A percentile compares a stretch with the other conserved stretches of the same genome.
Conservation (phyloP, 2,329 filamentous ascomycete genomes). For the Cercospora sojina region DNA sequence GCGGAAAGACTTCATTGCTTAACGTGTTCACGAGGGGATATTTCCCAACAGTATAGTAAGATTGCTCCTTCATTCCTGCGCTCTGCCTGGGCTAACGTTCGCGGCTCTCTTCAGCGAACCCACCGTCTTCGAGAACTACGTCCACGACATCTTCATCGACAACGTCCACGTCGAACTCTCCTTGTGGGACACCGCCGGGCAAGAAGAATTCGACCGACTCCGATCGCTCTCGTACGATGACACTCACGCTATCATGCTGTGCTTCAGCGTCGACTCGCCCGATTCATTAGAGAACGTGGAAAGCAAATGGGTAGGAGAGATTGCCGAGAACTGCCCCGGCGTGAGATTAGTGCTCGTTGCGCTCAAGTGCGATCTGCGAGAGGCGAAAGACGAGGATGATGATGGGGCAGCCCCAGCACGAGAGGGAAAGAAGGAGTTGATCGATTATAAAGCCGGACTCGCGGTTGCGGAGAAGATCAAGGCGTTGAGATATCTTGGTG, state of each 20-base stretch:
- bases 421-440: constrained; percentile 60
- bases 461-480: constrained; percentile 89
- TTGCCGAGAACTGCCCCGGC: constrained; percentile 93
- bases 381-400: constrained; percentile 65
- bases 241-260: constrained; percentile 97
- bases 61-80: constrained; percentile 14
- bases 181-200: constrained; percentile 96
- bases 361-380: constrained; percentile 92
- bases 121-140: constrained; percentile 98
- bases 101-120: constrained; percentile 62
- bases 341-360: constrained; percentile 94
- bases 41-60: constrained; percentile 93
- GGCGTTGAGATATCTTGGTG: constrained; percentile 83
- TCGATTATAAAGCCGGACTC: constrained; percentile 87
- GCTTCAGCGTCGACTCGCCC: constrained; percentile 92
- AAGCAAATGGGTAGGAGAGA: constrained; percentile 97
- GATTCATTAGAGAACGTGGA: constrained; percentile 98
- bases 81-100: background rate
- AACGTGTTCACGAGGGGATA: constrained; percentile 99
- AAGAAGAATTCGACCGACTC: constrained; percentile 97
- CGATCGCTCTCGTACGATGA: constrained; percentile 96
- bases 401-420: constrained; percentile 59
- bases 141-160: constrained; percentile 98
- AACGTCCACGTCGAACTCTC: constrained; percentile 95
- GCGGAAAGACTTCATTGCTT: constrained; percentile 92